These are phyloP conservation scores for Puccinia triticina DNA, from an alignment of 1,284 basidiomycete species.

Conservation along the genomic window DNA sequence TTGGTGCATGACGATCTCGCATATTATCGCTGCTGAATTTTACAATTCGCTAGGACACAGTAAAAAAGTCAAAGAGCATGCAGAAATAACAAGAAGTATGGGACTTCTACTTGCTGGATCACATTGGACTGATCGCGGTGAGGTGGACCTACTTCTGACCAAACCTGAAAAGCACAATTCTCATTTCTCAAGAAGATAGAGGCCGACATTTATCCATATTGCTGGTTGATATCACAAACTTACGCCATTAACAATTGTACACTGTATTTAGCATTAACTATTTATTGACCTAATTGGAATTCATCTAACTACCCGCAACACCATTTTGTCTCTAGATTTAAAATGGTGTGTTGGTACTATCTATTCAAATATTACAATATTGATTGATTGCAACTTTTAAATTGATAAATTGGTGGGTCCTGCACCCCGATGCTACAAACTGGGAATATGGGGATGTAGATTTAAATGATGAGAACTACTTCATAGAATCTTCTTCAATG, in stretches of 20 bases:
- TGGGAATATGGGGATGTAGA: not conserved
- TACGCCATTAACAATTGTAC: no score
- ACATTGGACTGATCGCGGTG: constrained; percentile 7
- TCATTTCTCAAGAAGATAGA: constrained; percentile 11
- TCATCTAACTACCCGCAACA: no score
- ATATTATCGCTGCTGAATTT: constrained; percentile 26
- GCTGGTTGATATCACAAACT: no score
- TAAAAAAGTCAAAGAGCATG: constrained; percentile 10
- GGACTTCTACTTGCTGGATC: constrained; percentile 10
- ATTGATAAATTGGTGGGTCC: no score
- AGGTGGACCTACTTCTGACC: not conserved
- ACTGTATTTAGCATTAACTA: no score
- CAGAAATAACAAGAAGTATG: not conserved
- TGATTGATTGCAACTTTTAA: no score
- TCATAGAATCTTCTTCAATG: constrained; percentile 29
- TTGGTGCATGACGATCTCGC: not conserved
- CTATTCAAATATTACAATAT: no score
- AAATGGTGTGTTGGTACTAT: no score
- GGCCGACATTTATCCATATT: no score
- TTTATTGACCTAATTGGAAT: no score
- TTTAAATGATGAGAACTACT: not conserved
- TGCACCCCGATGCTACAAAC: no score
- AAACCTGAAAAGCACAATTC: constrained; percentile 16
- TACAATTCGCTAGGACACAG: constrained; percentile 10
- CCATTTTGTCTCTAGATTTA: no score